Percentiles rank a stretch among this genome's conserved stretches.
Conservation (phyloP, 129 eudicot genomes). For the Deinandra increscens region DNA sequence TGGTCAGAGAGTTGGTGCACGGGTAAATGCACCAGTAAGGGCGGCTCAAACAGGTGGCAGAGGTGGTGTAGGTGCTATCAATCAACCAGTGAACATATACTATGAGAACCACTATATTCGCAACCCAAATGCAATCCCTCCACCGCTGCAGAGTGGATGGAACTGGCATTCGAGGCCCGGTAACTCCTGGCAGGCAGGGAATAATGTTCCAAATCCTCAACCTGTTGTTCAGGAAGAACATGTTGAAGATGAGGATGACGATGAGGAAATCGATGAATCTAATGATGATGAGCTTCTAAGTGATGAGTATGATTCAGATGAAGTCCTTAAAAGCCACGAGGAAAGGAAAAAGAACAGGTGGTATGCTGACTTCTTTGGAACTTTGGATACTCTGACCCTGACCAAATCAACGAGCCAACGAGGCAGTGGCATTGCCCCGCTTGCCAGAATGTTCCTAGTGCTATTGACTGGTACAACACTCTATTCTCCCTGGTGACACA, state of each 20-base stretch:
- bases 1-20: not conserved
- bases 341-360: conserved; percentile 10
- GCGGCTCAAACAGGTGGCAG: not conserved
- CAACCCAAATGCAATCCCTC: not conserved
- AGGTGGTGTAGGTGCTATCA: conserved; percentile 7
- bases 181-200: not conserved
- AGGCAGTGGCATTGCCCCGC: conserved; percentile 22
- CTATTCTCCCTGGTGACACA: not conserved
- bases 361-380: conserved; percentile 3
- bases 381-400: conserved; percentile 13
- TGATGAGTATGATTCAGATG: conserved; percentile 17
- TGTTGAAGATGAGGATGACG: not conserved
- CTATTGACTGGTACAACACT: conserved; percentile 7
- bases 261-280: not conserved
- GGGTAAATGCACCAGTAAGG: not conserved
- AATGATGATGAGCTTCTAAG: not conserved
- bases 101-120: not conserved
- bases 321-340: conserved; percentile 3
- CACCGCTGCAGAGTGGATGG: conserved; percentile 17
- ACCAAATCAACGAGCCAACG: conserved; percentile 4
- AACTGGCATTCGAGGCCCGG: conserved; percentile 3
- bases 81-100: no score
- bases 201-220: not conserved
- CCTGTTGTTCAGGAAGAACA: conserved; percentile 3
- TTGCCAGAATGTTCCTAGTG: conserved; percentile 10